Percentiles rank a stretch among this genome's conserved stretches.
These are phyloP conservation scores for Acacia confusa DNA, from an alignment of 306 rosid species.

Conservation along the genomic window DNA sequence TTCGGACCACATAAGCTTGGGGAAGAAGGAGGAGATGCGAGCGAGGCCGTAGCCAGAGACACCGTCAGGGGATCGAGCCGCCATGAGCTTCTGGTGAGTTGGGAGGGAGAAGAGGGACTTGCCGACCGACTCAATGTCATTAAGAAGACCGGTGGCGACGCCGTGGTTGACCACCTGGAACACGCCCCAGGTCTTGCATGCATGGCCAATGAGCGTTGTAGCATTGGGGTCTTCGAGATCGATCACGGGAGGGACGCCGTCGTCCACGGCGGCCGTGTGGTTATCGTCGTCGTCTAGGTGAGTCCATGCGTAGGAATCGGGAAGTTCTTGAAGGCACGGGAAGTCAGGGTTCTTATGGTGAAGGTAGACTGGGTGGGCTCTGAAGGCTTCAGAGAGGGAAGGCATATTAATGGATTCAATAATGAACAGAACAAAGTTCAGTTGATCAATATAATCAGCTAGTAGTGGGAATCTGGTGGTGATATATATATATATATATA, in stretches of 20 bases:
- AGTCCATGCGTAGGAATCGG: conserved; percentile 72
- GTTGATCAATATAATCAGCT: neutral
- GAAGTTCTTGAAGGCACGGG: conserved; percentile 51
- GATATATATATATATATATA: neutral
- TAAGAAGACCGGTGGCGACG: conserved; percentile 44
- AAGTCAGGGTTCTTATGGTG: conserved; percentile 57
- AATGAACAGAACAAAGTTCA: neutral
- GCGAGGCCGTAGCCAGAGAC: conserved; percentile 72
- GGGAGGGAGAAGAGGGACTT: conserved; percentile 61
- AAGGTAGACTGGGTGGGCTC: conserved; percentile 52
- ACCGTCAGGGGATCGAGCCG: conserved; percentile 66
- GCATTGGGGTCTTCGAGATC: conserved; percentile 61
- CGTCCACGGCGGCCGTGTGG: neutral
- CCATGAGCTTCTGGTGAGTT: conserved; percentile 53
- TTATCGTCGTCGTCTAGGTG: conserved; percentile 16
- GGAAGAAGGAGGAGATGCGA: conserved; percentile 74
- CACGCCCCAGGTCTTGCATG: conserved; percentile 75
- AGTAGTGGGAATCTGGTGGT: neutral
- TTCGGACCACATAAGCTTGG: conserved; percentile 90
- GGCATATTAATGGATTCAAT: conserved; percentile 49
- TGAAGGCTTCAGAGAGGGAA: conserved; percentile 58
- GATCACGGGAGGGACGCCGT: conserved; percentile 53
- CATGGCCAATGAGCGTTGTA: conserved; percentile 46
- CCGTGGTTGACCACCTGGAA: conserved; percentile 74
- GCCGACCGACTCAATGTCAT: conserved; percentile 39